Evolutionary conservation across 202 grass and related monocot species (phyloP).

Genomic region (Zoysia matrella): DNA sequence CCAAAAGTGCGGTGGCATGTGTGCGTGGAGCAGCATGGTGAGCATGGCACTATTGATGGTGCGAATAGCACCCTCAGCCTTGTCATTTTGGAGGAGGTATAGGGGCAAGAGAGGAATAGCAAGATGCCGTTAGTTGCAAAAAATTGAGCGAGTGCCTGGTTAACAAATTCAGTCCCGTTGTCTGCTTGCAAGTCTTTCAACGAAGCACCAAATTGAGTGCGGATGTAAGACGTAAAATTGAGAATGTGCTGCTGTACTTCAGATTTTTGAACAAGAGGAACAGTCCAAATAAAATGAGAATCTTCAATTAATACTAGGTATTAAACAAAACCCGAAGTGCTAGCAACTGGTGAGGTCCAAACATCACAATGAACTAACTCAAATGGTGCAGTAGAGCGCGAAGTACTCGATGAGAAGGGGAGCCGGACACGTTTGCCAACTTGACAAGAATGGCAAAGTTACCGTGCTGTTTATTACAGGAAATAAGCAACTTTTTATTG

Average conservation of each 20-base stretch:
- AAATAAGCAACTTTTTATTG: neutral
- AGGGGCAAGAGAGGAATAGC: neutral
- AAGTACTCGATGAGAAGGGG: neutral
- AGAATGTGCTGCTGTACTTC: neutral
- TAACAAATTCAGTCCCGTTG: neutral
- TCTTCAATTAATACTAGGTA: neutral
- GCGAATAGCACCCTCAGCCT: neutral
- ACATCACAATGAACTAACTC: too few species aligned
- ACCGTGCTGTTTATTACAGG: neutral
- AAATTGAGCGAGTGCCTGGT: neutral
- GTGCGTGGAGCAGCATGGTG: neutral
- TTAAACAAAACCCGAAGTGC: neutral
- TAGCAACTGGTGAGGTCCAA: too few species aligned
- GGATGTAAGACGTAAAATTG: neutral
- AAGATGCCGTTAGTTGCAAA: neutral
- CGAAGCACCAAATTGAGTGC: neutral
- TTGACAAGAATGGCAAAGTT: neutral
- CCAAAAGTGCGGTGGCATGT: neutral
- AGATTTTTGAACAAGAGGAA: neutral
- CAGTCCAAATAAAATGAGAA: neutral
- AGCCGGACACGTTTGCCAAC: neutral
- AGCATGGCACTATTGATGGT: neutral
- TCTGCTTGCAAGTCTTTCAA: neutral
- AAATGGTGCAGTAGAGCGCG: neutral
- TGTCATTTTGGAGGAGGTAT: neutral